phyloP scores from a whole-genome alignment of 306 rosid genomes.

The Begonia peltatifolia region DNA sequence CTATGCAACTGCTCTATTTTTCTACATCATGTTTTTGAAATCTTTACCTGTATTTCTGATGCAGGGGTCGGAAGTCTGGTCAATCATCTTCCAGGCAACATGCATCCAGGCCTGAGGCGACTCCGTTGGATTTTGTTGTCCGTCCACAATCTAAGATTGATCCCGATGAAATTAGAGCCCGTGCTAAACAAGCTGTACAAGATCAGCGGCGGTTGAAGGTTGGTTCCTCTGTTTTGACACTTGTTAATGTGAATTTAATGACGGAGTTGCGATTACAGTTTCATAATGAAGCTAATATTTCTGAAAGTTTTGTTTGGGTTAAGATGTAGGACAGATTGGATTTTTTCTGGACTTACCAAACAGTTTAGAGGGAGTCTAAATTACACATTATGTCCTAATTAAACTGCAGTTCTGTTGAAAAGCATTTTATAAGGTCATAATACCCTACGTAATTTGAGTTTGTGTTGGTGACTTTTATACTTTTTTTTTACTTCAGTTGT shows the following conservation, averaged over 20 bases:
- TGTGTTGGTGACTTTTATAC: too few relatives aligned
- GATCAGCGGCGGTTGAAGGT: constrained; percentile 95
- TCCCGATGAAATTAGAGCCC: constrained; percentile 86
- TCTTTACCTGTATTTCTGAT: constrained; percentile 11
- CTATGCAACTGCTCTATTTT: background rate
- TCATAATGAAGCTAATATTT: too few relatives aligned
- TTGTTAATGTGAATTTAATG: background rate
- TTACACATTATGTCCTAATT: too few relatives aligned
- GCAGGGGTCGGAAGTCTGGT: constrained; percentile 74
- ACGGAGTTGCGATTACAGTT: too few relatives aligned
- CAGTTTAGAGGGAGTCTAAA: too few relatives aligned
- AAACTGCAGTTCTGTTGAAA: too few relatives aligned
- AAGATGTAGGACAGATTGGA: too few relatives aligned
- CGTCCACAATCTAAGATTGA: constrained; percentile 93
- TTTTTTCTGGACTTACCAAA: too few relatives aligned
- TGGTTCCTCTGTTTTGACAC: constrained; percentile 7
- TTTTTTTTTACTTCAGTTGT: too few relatives aligned
- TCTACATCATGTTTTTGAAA: background rate
- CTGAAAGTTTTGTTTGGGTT: too few relatives aligned
- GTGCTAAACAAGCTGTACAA: constrained; percentile 61
- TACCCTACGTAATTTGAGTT: too few relatives aligned
- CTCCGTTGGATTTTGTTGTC: constrained; percentile 84
- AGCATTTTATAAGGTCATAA: too few relatives aligned
- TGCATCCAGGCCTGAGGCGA: constrained; percentile 87
- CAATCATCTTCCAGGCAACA: constrained; percentile 73